phyloP scores from a whole-genome alignment of 148 eudicot species.

The Amaranthus hypochondriacus region DNA sequence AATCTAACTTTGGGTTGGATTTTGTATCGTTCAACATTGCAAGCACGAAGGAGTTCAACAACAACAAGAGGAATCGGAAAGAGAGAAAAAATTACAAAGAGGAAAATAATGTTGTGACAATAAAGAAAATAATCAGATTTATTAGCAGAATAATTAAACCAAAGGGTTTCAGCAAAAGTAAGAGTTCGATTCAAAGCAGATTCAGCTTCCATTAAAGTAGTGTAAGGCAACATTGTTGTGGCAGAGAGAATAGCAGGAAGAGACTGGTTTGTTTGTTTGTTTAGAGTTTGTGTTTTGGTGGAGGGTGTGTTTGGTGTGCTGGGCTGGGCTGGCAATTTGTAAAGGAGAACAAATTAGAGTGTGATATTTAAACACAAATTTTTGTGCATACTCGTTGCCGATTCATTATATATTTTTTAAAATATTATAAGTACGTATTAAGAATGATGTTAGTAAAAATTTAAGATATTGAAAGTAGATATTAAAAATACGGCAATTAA shows the following conservation, averaged over 20 bases:
- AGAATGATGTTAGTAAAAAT: no score
- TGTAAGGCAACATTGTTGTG: conserved; percentile 65
- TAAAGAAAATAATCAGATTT: conserved; percentile 78
- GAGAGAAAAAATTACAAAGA: conserved; percentile 63
- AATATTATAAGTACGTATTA: no score
- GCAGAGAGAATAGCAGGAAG: neutral
- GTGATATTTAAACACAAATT: neutral
- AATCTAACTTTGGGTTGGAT: conserved; percentile 74
- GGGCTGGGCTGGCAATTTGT: conserved; percentile 24
- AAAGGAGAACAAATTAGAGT: neutral
- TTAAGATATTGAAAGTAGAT: no score
- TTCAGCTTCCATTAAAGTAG: conserved; percentile 48
- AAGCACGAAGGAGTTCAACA: conserved; percentile 32
- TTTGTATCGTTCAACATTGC: conserved; percentile 42
- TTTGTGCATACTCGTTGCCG: no score
- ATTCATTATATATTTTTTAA: no score
- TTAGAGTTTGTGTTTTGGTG: conserved; percentile 2
- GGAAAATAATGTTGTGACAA: conserved; percentile 79
- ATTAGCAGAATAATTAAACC: conserved; percentile 71
- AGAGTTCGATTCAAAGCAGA: conserved; percentile 50
- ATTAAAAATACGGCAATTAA: no score
- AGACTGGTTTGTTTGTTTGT: neutral
- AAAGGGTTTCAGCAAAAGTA: conserved; percentile 52
- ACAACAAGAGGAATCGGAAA: conserved; percentile 48
- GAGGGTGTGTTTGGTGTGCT: conserved; percentile 20